Evolutionary conservation across 768 basidiomycete genomes (phyloP).

Genomic region (Tylopilus subfusipes): DNA sequence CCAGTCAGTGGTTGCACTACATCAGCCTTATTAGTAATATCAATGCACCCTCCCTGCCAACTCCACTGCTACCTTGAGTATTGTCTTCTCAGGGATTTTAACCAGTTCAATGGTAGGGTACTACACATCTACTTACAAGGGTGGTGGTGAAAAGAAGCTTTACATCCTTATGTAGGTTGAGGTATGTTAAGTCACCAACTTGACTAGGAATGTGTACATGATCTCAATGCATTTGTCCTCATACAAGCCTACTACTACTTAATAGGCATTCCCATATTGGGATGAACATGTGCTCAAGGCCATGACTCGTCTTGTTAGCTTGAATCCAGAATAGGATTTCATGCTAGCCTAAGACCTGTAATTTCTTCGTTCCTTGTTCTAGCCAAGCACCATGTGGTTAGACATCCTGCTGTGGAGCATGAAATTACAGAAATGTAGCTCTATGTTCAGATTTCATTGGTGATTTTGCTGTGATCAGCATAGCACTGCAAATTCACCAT

Average conservation of each 20-base stretch:
- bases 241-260: constrained; percentile 73
- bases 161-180: constrained; percentile 90
- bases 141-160: constrained; percentile 58
- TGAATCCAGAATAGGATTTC: no score
- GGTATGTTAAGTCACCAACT: constrained; percentile 34
- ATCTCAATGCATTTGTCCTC: constrained; percentile 1
- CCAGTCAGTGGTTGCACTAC: no score
- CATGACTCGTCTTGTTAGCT: no score
- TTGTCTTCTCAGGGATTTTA: constrained; percentile 68
- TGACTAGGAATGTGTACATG: neutral
- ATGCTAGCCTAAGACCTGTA: no score
- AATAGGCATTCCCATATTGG: constrained; percentile 85
- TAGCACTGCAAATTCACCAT: no score
- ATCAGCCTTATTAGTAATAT: no score
- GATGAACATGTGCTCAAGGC: constrained; percentile 92
- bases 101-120: constrained; percentile 77
- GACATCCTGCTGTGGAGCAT: no score
- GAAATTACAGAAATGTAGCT: no score
- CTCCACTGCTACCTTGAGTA: constrained; percentile 64
- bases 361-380: no score
- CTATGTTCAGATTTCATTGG: no score
- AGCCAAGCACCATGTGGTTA: no score
- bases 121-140: constrained; percentile 65
- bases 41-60: constrained; percentile 67
- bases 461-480: no score